Evolutionary conservation across 148 eudicot genomes (phyloP).

Genomic region (Camellia granthamiana): DNA sequence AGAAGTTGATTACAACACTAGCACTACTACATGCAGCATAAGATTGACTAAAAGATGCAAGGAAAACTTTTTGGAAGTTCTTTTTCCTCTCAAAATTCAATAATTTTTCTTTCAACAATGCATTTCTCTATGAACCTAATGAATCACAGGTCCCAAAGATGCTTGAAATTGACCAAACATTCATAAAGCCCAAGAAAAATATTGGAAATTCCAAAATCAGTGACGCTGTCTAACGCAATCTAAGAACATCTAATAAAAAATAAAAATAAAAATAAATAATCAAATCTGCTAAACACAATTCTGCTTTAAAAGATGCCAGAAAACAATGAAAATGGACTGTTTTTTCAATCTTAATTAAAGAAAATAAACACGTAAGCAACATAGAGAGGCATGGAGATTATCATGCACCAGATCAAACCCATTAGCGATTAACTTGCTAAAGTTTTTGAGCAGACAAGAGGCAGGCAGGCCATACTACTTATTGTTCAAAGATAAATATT

Average conservation of each 20-base stretch:
- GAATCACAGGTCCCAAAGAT: not conserved
- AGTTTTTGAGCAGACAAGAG: not conserved
- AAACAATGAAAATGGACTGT: not conserved
- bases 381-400: not conserved
- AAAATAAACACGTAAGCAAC: not conserved
- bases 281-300: not conserved
- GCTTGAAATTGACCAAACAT: not conserved
- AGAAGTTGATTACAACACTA: not conserved
- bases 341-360: not conserved
- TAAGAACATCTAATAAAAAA: not conserved
- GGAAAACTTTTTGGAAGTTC: not conserved
- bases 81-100: not conserved
- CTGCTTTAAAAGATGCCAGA: not conserved
- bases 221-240: not conserved
- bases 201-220: not conserved
- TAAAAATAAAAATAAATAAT: not conserved
- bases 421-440: not conserved
- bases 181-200: not conserved
- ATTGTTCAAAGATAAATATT: too few species aligned
- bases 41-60: not conserved
- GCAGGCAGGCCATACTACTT: not conserved
- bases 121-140: not conserved
- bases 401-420: not conserved
- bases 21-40: not conserved
- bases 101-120: not conserved